Evolutionary conservation across 2,329 filamentous ascomycete genomes (phyloP).

Genomic region (Chaetomium sp.): DNA sequence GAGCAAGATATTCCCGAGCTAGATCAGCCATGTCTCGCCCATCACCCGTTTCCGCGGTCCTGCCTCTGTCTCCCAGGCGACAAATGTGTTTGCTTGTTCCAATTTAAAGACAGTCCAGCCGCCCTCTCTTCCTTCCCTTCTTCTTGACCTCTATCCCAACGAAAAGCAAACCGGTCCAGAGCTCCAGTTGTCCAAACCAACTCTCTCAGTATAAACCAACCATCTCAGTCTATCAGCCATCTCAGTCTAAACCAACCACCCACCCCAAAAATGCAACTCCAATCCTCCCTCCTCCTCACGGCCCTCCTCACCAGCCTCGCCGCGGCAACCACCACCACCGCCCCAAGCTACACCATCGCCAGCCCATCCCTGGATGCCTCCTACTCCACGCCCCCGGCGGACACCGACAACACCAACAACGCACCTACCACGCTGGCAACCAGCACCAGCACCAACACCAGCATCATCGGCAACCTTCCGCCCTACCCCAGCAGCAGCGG

Average conservation of each 20-base stretch:
- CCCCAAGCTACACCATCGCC: neutral
- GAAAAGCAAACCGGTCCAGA: neutral
- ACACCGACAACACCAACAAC: neutral
- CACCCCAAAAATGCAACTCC: slow-evolving; percentile 31
- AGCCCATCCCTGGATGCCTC: neutral
- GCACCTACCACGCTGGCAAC: neutral
- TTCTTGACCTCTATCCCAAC: neutral
- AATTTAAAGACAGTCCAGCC: slow-evolving; percentile 3
- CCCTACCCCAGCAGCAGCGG: neutral
- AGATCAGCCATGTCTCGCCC: slow-evolving; percentile 16
- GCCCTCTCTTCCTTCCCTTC: neutral
- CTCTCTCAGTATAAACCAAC: neutral
- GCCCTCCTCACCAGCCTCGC: slow-evolving; percentile 25
- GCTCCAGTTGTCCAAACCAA: neutral
- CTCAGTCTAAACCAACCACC: neutral
- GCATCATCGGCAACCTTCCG: too few species aligned
- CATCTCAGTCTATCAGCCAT: too few species aligned
- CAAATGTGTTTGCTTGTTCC: neutral
- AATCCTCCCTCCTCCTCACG: slow-evolving; percentile 30
- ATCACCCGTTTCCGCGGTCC: neutral
- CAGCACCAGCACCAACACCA: too few species aligned
- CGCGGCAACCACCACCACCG: slow-evolving; percentile 8
- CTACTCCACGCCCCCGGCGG: neutral
- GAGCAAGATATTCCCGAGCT: slow-evolving; percentile 10
- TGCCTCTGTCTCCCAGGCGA: slow-evolving; percentile 7